Evolutionary conservation across 371 early-diverging fungal genomes (phyloP), one percentile per base, ranked within the genome.

Genomic region (Circinella minor): DNA sequence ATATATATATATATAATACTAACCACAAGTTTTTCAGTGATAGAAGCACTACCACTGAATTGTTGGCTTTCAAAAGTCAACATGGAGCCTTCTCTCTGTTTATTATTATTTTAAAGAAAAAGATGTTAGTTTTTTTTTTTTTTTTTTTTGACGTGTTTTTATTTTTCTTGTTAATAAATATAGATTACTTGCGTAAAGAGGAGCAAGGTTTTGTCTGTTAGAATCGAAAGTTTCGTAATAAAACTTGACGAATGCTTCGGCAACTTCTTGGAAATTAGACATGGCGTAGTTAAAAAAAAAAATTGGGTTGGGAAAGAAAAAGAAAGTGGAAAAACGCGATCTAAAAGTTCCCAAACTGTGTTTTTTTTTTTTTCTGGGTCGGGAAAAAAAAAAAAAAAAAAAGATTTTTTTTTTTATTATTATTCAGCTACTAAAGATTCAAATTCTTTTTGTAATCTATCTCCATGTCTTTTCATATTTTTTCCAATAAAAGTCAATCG

Each of bases 171-270:
- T n/a, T 1, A 57, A 34, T 4, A 4, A 47, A 27, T 18, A 9
- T 43, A 43, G 43, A 43, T 43, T 43, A 78, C 93, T 76, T 91
- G 95, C 97, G 84, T 96, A 98, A 67, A 96, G 91, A 49, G 87
- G 67, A n/a, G 64, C 74, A 49, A 98, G 86, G 0, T 69, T 63
- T 13, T 66, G 57, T 66, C 97, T 86, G 80, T 89, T 78, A 9
- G 74, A 14, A 74, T 93, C 95, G 77, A 98, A 98, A 48, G 90
- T 89, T 54, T 81, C 61, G 80, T 98, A 98, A 88, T 97, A 98
- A 80, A 72, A 98, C 3, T 89, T 74, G 69, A 86, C 85, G 79
- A 98, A 97, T 73, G 86, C 77, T 63, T 81, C 79, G 49, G 93
- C 95, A 77, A 96, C 59, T 68, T 61, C 63, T 74, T 81, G 77